Evolutionary conservation across 2,329 filamentous ascomycete genomes (phyloP), one percentile per base, ranked within the genome.

Genomic region (Hypoxylon sp.): DNA sequence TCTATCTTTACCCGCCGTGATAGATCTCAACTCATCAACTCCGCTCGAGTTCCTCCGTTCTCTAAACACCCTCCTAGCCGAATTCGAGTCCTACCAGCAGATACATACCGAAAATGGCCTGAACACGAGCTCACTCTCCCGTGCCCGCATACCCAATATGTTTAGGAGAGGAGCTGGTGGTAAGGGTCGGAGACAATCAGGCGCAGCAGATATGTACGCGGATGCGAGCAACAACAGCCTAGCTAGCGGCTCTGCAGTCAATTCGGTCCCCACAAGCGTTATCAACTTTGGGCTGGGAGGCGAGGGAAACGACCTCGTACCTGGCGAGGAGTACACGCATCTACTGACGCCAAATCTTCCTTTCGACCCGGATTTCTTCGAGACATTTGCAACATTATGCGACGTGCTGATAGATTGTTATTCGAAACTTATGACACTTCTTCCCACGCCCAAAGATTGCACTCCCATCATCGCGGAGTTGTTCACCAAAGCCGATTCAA

Each of bases 361-460:
- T 0, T 99, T 99, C 75, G 94, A 98, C 70, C 96, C 96, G 0
- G 96, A 99, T 79, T 99, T 97, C 75, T 96, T 95, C 78, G 94
- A 96, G 81, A 97, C 94, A 0, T 98, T 98, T 81, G 91, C 94
- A 12, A 97, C 96, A 11, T 84, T 99, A 5, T 98, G 96, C 81
- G 96, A 99, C 76, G 93, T 97, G 2, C 82, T 99, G 66, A 96
- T 97, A 73, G 96, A 98, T 78, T 93, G 90, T 74, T 99, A 99
- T 80, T 89, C 89, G 34, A 88, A 90, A 58, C 87, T 99, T 27
- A 82, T 96, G 73, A 84, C 84, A 45, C 83, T 99, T 63, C 83
- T 98, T 21, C 85, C 89, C n/a, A 88, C 88, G 2, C 91, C 94
- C 0, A 87, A 90, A 25, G 86, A 91, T 52, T 96, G 92, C 75